phyloP scores from a whole-genome alignment of 441 rosid genomes.

The Bocquillonia castaneifolia region DNA sequence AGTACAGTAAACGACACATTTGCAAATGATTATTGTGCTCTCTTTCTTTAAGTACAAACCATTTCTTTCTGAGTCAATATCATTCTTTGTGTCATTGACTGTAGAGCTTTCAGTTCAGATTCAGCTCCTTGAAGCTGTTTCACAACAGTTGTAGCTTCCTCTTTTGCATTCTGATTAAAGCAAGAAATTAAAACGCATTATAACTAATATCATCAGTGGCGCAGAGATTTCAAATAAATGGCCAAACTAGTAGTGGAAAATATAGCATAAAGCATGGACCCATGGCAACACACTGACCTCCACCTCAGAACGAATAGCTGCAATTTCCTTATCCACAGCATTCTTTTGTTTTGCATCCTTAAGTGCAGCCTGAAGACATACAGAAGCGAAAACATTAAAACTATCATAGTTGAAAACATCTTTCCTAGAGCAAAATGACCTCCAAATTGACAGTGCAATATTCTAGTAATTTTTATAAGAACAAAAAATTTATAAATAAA shows the following conservation, averaged over 20 bases:
- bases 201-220: conserved; percentile 5
- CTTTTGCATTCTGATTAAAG: conserved; percentile 54
- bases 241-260: conserved; percentile 5
- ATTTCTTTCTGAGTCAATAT: conserved; percentile 87
- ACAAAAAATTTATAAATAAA: background rate
- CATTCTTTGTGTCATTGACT: conserved; percentile 80
- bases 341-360: conserved; percentile 66
- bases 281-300: conserved; percentile 41
- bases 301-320: conserved; percentile 56
- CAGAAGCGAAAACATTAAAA: background rate
- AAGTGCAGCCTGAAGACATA: conserved; percentile 50
- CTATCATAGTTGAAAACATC: background rate
- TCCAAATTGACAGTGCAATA: background rate
- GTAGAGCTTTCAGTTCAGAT: conserved; percentile 73
- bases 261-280: background rate
- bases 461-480: background rate
- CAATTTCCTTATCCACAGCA: conserved; percentile 60
- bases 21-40: conserved; percentile 21
- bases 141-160: conserved; percentile 49
- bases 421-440: background rate
- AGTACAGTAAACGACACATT: background rate
- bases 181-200: conserved; percentile 20
- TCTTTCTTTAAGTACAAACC: conserved; percentile 44
- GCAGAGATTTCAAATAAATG: conserved; percentile 14
- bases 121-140: conserved; percentile 73